Evolutionary conservation across 805 yeast genomes (phyloP).

Genomic region (Ogataea neopini): DNA sequence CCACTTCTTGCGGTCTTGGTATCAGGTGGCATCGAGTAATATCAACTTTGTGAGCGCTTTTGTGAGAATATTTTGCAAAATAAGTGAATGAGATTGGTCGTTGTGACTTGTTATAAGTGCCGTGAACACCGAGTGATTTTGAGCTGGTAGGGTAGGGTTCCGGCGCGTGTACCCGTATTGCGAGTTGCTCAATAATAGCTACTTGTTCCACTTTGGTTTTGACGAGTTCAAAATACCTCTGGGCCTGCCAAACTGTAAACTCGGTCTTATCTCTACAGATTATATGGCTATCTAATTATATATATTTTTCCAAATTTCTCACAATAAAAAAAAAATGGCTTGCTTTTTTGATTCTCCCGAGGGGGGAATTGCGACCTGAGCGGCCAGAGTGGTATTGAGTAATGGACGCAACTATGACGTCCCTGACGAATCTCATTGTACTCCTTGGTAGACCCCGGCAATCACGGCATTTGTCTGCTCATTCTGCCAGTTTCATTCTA

Average conservation of each 20-base stretch:
- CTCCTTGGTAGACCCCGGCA: too few relatives aligned
- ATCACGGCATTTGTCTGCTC: too few relatives aligned
- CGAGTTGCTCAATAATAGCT: background rate
- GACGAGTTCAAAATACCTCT: background rate
- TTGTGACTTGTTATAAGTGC: background rate
- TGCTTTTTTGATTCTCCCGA: slow-evolving; percentile 12
- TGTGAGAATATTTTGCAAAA: background rate
- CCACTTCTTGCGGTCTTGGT: background rate
- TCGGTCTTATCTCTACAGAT: slow-evolving; percentile 7
- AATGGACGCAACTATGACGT: background rate
- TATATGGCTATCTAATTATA: slow-evolving; percentile 15
- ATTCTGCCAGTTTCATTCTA: too few relatives aligned
- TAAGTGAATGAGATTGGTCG: background rate
- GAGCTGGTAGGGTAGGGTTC: background rate
- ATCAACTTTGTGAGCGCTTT: background rate
- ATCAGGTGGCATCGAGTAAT: background rate
- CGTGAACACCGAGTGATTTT: too few relatives aligned
- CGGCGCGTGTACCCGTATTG: background rate
- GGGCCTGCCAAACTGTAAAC: slow-evolving; percentile 1
- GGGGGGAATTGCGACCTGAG: slow-evolving; percentile 3
- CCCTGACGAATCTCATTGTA: too few relatives aligned
- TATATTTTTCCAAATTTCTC: slow-evolving; percentile 10
- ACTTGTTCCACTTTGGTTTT: background rate
- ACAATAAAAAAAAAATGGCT: slow-evolving; percentile 16
- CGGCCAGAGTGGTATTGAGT: background rate